Percentiles rank a stretch among this genome's conserved stretches.
Conservation (phyloP, 2,329 filamentous ascomycete species). For the Cordyceps cateniannulata region DNA sequence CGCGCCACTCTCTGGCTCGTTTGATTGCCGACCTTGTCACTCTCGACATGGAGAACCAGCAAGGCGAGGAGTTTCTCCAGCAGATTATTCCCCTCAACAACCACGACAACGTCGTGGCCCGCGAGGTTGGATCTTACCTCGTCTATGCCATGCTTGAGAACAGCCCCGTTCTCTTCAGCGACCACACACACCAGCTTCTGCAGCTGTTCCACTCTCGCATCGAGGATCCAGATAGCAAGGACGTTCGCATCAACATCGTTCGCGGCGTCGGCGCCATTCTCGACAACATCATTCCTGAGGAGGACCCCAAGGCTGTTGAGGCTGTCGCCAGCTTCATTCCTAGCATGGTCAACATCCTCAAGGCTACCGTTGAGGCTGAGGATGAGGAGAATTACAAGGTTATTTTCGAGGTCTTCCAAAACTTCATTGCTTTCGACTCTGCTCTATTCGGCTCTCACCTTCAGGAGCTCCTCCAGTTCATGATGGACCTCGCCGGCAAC, state of each 20-base stretch:
- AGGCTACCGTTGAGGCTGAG: conserved; percentile 69
- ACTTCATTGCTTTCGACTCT: conserved; percentile 82
- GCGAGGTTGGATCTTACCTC: conserved; percentile 88
- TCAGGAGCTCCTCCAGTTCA: conserved; percentile 84
- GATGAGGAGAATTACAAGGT: conserved; percentile 87
- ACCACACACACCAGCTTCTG: conserved; percentile 75
- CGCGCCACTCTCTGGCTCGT: conserved; percentile 80
- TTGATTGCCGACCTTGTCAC: conserved; percentile 83
- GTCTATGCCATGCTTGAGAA: conserved; percentile 88
- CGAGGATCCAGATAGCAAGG: conserved; percentile 79
- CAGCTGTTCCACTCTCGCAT: conserved; percentile 81
- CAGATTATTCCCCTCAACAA: conserved; percentile 74
- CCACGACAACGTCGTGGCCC: conserved; percentile 67
- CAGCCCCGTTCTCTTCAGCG: conserved; percentile 75
- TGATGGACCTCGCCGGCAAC: conserved; percentile 80
- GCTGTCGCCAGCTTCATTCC: conserved; percentile 77
- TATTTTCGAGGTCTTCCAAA: conserved; percentile 95
- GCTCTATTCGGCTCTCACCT: conserved; percentile 79
- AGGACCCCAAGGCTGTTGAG: conserved; percentile 67
- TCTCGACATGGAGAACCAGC: conserved; percentile 65
- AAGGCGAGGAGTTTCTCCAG: conserved; percentile 77
- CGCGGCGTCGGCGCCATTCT: conserved; percentile 82
- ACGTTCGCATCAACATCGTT: conserved; percentile 92
- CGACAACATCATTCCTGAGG: conserved; percentile 80
- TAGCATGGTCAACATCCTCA: conserved; percentile 81